Evolutionary conservation across 179 eudicot genomes (phyloP), one percentile per base, ranked within the genome.

Genomic region (Corrigiola litoralis): DNA sequence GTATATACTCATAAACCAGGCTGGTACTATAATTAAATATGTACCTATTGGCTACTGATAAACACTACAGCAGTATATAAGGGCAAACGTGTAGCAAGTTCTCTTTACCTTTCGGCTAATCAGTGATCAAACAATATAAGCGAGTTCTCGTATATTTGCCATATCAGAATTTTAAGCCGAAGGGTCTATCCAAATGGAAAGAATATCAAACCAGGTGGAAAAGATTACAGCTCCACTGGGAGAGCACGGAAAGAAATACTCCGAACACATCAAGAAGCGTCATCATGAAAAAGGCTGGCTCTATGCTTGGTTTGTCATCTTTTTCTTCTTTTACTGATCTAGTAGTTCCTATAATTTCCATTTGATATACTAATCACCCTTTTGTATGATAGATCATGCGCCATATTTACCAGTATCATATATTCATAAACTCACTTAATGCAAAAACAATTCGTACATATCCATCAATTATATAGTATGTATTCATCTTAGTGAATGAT

Each of bases 271-370:
- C 72, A 52, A 73, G 52, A 59, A 54, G 13, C 79, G 88, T 46
- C 81, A 72, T 4, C 67, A 78, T 40, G 79, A 81, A 28, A 81
- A 72, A 76, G 88, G 83, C 55, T 82, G 83, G 82, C 37, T 86
- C 51, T 81, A 81, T 70, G 92, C 84, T 55, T 76, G 85, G 88
- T 84, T 18, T 66, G 72, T 63, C 58, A n/a, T 40, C 47, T 21
- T 20, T 57, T 42, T 14, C 20, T n/a, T 28, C 38, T 17, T 11
- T 47, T 21, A 5, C 18, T 29, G 24, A 21, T 52, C 4, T 6
- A 0, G 6, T 36, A 5, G 0, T 44, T 18, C 33, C 23, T 27
- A 4, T 44, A 56, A 10, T 17, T 45, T n/a, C n/a, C n/a, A 25
- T n/a, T 33, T 48, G 21, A 40, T 14, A 5, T 40, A 40, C 2